Percentiles rank a stretch among this genome's conserved stretches.
Conservation (phyloP, 768 basidiomycete genomes). For the Tricholoma furcatifolium region DNA sequence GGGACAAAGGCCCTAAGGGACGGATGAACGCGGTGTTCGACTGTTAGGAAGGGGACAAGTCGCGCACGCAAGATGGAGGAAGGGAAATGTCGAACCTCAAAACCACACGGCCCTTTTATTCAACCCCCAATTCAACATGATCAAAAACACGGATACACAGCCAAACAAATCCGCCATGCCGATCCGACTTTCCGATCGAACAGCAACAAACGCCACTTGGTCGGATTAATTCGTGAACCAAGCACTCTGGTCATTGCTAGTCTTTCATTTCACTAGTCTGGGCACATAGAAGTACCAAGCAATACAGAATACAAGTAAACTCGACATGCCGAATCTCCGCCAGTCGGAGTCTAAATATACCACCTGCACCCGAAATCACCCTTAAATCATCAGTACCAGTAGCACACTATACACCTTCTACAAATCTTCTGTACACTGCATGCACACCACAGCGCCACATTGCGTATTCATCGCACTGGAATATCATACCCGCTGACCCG, state of each 20-base stretch:
- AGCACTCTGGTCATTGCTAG: not conserved
- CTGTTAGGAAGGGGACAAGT: conserved; percentile 5
- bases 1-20: conserved; percentile 25
- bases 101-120: conserved; percentile 26
- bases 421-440: too few relatives aligned
- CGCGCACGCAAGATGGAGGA: conserved; percentile 18
- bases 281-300: too few relatives aligned
- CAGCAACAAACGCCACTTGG: too few relatives aligned
- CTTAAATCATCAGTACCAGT: too few relatives aligned
- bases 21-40: conserved; percentile 4
- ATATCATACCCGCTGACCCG: too few relatives aligned
- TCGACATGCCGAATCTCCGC: not conserved
- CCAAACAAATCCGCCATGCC: conserved; percentile 17
- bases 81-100: conserved; percentile 20
- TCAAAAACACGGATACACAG: conserved; percentile 21
- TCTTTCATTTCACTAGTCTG: not conserved
- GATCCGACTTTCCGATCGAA: conserved; percentile 6
- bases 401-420: too few relatives aligned
- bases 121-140: conserved; percentile 22
- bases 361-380: too few relatives aligned
- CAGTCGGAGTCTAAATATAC: not conserved
- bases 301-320: too few relatives aligned
- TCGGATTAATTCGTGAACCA: too few relatives aligned
- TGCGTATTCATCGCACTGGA: too few relatives aligned
- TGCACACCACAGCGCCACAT: too few relatives aligned